Percentiles rank a stretch among this genome's conserved stretches.
Conservation (phyloP, 78 protist genomes). For the Creolimax fragrantissima region DNA sequence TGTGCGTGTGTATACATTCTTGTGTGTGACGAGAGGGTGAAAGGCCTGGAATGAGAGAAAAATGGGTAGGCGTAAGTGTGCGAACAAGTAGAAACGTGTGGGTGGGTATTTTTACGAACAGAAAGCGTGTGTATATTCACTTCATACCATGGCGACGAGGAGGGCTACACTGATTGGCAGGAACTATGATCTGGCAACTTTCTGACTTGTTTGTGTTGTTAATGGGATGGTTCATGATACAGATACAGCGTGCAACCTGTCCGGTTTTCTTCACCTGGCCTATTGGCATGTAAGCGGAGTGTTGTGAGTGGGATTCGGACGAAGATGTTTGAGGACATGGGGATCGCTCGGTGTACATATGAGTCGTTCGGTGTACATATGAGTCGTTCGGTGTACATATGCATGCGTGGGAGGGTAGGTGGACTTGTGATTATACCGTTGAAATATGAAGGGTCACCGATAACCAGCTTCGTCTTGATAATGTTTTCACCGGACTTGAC, state of each 20-base stretch:
- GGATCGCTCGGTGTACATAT: no score
- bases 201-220: slow-evolving; percentile 59
- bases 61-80: no score
- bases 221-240: slow-evolving; percentile 83
- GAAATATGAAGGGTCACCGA: slow-evolving; percentile 96
- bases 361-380: no score
- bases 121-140: no score
- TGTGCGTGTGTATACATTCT: not conserved
- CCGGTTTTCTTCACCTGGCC: slow-evolving; percentile 65
- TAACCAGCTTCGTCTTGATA: slow-evolving; percentile 50
- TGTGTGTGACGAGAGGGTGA: no score
- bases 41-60: no score
- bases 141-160: slow-evolving; percentile 50
- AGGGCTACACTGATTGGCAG: slow-evolving; percentile 66
- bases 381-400: no score
- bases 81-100: no score
- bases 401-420: no score
- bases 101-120: no score
- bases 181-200: slow-evolving; percentile 87
- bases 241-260: slow-evolving; percentile 82
- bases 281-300: slow-evolving; percentile 7
- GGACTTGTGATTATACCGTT: not conserved
- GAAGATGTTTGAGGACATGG: not conserved
- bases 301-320: not conserved
- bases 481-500: slow-evolving; percentile 71